Conservation (phyloP, 2,329 filamentous ascomycete species). For the Leptodontidium sp. region DNA sequence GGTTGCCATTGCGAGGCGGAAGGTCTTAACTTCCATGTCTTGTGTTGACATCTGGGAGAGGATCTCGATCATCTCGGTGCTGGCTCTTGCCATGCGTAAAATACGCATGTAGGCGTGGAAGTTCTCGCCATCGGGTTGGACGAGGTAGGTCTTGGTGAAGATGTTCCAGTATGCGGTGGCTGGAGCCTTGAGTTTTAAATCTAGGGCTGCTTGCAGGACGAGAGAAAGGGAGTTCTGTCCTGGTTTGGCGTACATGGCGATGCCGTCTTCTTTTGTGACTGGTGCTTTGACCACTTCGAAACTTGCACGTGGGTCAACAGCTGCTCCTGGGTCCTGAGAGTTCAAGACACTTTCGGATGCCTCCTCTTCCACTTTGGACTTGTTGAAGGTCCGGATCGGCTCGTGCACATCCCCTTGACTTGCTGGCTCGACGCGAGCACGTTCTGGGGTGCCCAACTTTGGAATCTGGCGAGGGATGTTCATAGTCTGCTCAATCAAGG, state of each 20-base stretch:
- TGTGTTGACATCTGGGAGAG: conserved; percentile 61
- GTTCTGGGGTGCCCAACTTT: conserved; percentile 28
- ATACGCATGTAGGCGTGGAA: conserved; percentile 73
- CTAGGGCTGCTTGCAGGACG: conserved; percentile 69
- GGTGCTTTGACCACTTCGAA: conserved; percentile 17
- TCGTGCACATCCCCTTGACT: conserved; percentile 4
- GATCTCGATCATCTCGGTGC: conserved; percentile 65
- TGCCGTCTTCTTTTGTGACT: conserved; percentile 19
- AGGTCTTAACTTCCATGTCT: conserved; percentile 60
- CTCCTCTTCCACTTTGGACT: not conserved
- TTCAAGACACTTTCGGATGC: not conserved
- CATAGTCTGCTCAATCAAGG: conserved; percentile 84
- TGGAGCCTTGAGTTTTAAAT: conserved; percentile 65
- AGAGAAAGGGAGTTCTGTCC: conserved; percentile 71
- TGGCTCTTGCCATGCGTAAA: conserved; percentile 71
- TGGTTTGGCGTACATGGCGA: conserved; percentile 52
- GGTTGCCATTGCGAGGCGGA: conserved; percentile 75
- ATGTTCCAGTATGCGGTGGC: conserved; percentile 82
- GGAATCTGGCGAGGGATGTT: conserved; percentile 65
- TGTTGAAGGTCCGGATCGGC: not conserved
- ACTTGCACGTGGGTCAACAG: not conserved
- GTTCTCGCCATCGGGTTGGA: conserved; percentile 77
- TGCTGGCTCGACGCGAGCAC: conserved; percentile 19
- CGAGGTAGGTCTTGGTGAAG: conserved; percentile 66
- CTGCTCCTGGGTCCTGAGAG: not conserved